A percentile compares a stretch with the other conserved stretches of the same genome.
Conservation (phyloP, 768 basidiomycete species). For the Naganishia antarctica region DNA sequence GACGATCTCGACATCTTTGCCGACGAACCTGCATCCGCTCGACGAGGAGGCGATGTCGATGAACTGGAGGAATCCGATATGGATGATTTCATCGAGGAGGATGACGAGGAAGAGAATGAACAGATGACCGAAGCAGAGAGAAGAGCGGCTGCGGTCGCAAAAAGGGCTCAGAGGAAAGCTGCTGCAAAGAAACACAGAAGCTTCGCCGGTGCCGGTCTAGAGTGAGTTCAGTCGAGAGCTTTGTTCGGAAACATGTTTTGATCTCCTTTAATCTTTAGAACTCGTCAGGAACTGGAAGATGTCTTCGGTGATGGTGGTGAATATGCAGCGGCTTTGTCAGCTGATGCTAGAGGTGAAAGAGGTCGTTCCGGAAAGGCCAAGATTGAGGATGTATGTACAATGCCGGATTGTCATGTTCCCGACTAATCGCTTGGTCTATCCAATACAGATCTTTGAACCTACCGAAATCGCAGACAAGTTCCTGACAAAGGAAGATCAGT, state of each 20-base stretch:
- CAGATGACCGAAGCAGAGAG: slow-evolving; percentile 63
- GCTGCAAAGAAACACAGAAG: slow-evolving; percentile 58
- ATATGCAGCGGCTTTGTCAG: slow-evolving; percentile 84
- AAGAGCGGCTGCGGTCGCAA: slow-evolving; percentile 24
- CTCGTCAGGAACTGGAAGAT: slow-evolving; percentile 92
- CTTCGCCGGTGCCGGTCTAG: slow-evolving; percentile 76
- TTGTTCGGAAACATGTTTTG: background rate
- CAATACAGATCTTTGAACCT: slow-evolving; percentile 90
- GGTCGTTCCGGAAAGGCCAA: slow-evolving; percentile 60
- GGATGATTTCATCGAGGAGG: slow-evolving; percentile 64
- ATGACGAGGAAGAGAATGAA: slow-evolving; percentile 55
- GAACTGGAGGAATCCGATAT: slow-evolving; percentile 56
- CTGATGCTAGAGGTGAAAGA: slow-evolving; percentile 55
- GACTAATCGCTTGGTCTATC: slow-evolving; percentile 6
- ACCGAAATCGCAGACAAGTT: slow-evolving; percentile 85
- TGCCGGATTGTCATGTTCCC: background rate
- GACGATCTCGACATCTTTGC: slow-evolving; percentile 63
- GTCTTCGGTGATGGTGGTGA: slow-evolving; percentile 96
- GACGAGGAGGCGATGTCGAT: slow-evolving; percentile 53
- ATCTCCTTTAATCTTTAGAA: slow-evolving; percentile 55
- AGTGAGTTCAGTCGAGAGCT: slow-evolving; percentile 54
- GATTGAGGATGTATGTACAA: slow-evolving; percentile 34
- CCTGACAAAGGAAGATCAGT: slow-evolving; percentile 87
- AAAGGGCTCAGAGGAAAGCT: slow-evolving; percentile 58
- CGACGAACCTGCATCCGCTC: slow-evolving; percentile 63